A percentile compares a stretch with the other conserved stretches of the same genome.
Conservation (phyloP, 2,329 filamentous ascomycete genomes). For the Periconia macrospinosa region DNA sequence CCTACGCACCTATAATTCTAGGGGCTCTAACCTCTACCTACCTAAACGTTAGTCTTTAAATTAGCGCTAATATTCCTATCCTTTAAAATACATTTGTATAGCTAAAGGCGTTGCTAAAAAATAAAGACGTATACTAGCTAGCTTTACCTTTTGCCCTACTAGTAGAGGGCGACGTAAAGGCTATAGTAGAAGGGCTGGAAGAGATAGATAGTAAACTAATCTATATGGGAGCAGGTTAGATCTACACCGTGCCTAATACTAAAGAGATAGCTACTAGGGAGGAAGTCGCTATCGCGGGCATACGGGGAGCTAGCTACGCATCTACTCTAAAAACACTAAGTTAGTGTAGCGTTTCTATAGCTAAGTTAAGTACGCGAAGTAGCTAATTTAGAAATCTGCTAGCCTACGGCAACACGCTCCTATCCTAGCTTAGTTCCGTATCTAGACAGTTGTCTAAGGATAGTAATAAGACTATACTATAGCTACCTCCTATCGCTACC, state of each 20-base stretch:
- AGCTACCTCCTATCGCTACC: no score
- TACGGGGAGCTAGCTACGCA: no score
- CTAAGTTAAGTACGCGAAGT: no score
- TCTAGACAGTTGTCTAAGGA: no score
- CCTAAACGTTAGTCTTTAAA: constrained; percentile 3
- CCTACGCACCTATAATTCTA: background rate
- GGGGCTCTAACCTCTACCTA: background rate
- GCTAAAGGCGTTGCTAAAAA: constrained; percentile 1
- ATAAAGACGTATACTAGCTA: background rate
- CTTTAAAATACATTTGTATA: constrained; percentile 1
- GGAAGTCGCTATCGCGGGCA: no score
- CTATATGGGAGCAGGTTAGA: background rate
- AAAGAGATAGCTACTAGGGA: background rate
- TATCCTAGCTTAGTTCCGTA: no score
- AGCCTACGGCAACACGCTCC: no score
- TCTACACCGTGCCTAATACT: background rate
- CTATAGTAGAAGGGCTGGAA: constrained; percentile 1
- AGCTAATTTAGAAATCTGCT: no score
- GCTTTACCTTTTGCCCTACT: background rate
- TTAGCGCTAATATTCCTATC: constrained; percentile 2
- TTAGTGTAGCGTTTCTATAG: no score
- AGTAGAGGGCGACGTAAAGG: constrained; percentile 1
- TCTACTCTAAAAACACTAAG: background rate
- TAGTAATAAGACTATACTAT: no score
- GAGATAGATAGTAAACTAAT: background rate